Evolutionary conservation across 139 green algal genomes (phyloP).

Genomic region (Volvox reticuliferus): DNA sequence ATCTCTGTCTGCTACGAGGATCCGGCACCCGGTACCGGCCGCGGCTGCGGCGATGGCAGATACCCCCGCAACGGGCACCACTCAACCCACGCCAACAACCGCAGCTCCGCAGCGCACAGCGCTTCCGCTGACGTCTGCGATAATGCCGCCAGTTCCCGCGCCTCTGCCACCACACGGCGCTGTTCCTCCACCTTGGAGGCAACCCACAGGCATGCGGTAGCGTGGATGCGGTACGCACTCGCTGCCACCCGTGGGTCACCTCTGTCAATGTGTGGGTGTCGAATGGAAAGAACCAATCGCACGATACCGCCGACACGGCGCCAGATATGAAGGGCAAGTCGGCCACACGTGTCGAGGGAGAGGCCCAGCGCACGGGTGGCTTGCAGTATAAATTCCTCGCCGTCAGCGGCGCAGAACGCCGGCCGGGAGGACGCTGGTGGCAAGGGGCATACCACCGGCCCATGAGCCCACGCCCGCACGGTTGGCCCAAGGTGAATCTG

Average conservation of each 20-base stretch:
- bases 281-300: not conserved
- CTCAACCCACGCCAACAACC: slow-evolving; percentile 7
- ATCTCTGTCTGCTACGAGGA: too few relatives aligned
- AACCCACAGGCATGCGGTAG: slow-evolving; percentile 16
- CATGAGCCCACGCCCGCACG: too few relatives aligned
- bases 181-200: slow-evolving; percentile 7
- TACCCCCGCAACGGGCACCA: slow-evolving; percentile 1
- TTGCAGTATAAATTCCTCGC: slow-evolving; percentile 2
- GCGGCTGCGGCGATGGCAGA: not conserved
- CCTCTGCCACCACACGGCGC: not conserved
- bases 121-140: not conserved
- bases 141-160: not conserved
- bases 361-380: not conserved
- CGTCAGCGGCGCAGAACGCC: not conserved
- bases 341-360: not conserved
- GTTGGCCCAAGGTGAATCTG: too few relatives aligned
- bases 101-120: not conserved
- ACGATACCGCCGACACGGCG: not conserved
- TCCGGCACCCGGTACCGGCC: not conserved
- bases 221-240: not conserved
- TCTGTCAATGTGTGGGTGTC: not conserved
- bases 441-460: too few relatives aligned
- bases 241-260: slow-evolving; percentile 6
- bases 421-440: too few relatives aligned
- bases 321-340: slow-evolving; percentile 13